These are phyloP conservation scores for Jackrogersella multiformis DNA, from an alignment of 495 filamentous ascomycete species.

Conservation along the genomic window DNA sequence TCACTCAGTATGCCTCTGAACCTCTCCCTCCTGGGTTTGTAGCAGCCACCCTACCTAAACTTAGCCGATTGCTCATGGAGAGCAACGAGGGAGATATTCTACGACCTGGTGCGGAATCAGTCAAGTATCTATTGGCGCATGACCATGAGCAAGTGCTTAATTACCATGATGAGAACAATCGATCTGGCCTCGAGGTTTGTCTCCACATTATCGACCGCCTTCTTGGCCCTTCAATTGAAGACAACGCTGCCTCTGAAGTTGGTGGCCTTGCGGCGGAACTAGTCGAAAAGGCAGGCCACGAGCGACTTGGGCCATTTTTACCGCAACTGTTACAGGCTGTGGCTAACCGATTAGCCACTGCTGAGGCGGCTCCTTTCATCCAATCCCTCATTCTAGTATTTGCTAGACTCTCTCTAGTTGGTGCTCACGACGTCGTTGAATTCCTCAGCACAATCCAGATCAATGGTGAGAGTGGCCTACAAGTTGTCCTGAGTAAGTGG, in stretches of 20 bases:
- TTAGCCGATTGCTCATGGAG: slow-evolving; percentile 80
- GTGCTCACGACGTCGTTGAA: slow-evolving; percentile 87
- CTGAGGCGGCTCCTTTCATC: slow-evolving; percentile 84
- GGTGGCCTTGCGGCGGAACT: slow-evolving; percentile 93
- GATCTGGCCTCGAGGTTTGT: slow-evolving; percentile 86
- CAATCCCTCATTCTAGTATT: slow-evolving; percentile 93
- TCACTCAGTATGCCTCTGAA: slow-evolving; percentile 80
- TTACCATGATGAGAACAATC: slow-evolving; percentile 78
- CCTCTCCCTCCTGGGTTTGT: slow-evolving; percentile 90
- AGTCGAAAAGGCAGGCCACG: slow-evolving; percentile 91
- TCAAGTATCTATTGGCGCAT: slow-evolving; percentile 87
- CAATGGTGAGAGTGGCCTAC: slow-evolving; percentile 75
- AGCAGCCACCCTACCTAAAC: slow-evolving; percentile 82
- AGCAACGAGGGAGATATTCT: slow-evolving; percentile 86
- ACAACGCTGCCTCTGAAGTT: slow-evolving; percentile 93
- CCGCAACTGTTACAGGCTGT: slow-evolving; percentile 90
- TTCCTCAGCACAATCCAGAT: slow-evolving; percentile 88
- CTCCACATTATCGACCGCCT: slow-evolving; percentile 94
- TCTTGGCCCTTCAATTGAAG: slow-evolving; percentile 80
- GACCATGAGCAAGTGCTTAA: slow-evolving; percentile 86
- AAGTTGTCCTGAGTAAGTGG: slow-evolving; percentile 93
- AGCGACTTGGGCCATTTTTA: slow-evolving; percentile 88
- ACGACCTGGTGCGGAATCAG: slow-evolving; percentile 82
- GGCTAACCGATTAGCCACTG: slow-evolving; percentile 82
- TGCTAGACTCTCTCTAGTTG: slow-evolving; percentile 83